These are phyloP conservation scores for Podospora bellae-mahoneyi DNA, from an alignment of 495 filamentous ascomycete species.

Conservation along the genomic window DNA sequence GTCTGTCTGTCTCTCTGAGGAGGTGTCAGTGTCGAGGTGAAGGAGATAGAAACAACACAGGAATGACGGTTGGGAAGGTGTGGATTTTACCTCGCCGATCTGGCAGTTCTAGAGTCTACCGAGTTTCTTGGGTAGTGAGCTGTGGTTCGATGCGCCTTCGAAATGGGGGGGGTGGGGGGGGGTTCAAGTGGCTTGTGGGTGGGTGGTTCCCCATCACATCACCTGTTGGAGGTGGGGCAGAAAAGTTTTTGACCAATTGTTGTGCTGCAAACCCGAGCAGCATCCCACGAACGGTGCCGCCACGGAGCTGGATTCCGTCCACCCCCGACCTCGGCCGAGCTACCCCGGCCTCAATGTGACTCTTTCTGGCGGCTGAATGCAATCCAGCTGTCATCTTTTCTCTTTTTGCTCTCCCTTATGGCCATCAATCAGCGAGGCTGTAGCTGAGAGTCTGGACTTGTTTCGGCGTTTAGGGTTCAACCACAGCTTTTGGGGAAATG, in stretches of 20 bases:
- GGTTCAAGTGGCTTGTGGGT: neutral
- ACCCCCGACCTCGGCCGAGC: slow-evolving; percentile 22
- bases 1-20: neutral
- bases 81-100: slow-evolving; percentile 1
- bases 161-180: neutral
- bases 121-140: neutral
- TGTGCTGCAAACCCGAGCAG: neutral
- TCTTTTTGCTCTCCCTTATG: neutral
- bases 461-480: neutral
- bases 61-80: neutral
- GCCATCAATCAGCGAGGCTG: neutral
- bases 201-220: neutral
- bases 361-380: neutral
- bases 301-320: slow-evolving; percentile 13
- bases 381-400: neutral
- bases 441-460: neutral
- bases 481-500: neutral
- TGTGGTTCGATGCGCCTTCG: slow-evolving; percentile 1
- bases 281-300: neutral
- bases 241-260: slow-evolving; percentile 14
- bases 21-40: slow-evolving; percentile 5
- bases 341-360: slow-evolving; percentile 3
- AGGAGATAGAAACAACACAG: neutral
- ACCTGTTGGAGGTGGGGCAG: slow-evolving; percentile 9
- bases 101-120: slow-evolving; percentile 6